These are phyloP conservation scores for Lyophyllum atratum DNA, from an alignment of 768 basidiomycete species.

Conservation along the genomic window DNA sequence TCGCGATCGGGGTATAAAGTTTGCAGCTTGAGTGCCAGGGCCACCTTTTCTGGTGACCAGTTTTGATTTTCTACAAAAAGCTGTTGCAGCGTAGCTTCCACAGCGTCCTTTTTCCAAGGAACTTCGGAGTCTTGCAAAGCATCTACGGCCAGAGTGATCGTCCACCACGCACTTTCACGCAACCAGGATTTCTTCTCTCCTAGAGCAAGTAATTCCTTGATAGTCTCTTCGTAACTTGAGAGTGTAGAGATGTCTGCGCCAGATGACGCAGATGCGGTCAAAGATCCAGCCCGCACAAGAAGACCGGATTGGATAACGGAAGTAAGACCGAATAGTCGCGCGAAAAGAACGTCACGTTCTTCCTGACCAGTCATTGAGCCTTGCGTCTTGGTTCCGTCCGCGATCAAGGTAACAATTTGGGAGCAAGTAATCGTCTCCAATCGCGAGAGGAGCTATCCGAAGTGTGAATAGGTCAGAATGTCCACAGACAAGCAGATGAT, in stretches of 20 bases:
- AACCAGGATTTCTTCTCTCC: slow-evolving; percentile 90
- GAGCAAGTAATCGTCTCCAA: slow-evolving; percentile 75
- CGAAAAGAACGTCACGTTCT: slow-evolving; percentile 90
- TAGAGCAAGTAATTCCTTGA: slow-evolving; percentile 63
- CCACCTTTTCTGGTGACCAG: slow-evolving; percentile 92
- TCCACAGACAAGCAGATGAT: neutral
- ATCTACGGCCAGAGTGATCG: slow-evolving; percentile 64
- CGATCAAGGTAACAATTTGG: slow-evolving; percentile 75
- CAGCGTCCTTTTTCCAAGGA: slow-evolving; percentile 70
- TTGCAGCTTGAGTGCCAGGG: slow-evolving; percentile 74
- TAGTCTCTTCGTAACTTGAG: slow-evolving; percentile 56
- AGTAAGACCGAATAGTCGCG: slow-evolving; percentile 87
- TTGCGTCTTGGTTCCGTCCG: slow-evolving; percentile 69
- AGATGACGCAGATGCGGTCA: slow-evolving; percentile 55
- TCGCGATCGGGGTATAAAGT: slow-evolving; percentile 55
- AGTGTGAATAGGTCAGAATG: neutral
- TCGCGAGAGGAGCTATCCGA: slow-evolving; percentile 70
- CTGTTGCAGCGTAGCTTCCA: slow-evolving; percentile 47
- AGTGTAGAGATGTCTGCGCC: slow-evolving; percentile 56
- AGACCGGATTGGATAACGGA: slow-evolving; percentile 85
- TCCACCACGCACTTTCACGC: slow-evolving; percentile 90
- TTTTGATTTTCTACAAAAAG: slow-evolving; percentile 54
- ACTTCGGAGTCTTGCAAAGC: slow-evolving; percentile 58
- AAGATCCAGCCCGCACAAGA: slow-evolving; percentile 60
- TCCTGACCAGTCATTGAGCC: slow-evolving; percentile 88